Conservation (phyloP, 192 early-diverging fungal species). For the Jimgerdemannia lactiflua region DNA sequence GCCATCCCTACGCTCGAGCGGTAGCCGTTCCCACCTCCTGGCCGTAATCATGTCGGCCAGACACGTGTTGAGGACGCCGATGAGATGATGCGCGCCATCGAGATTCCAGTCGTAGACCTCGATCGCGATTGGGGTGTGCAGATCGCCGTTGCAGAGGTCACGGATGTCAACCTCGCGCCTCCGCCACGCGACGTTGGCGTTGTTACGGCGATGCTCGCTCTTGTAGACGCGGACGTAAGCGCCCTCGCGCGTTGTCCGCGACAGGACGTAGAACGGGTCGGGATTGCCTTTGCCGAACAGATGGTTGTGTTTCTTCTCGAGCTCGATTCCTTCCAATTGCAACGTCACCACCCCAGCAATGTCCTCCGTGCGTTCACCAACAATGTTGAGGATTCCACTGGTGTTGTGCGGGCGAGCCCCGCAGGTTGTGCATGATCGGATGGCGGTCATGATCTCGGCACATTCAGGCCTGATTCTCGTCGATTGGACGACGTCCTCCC, state of each 20-base stretch:
- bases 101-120: conserved; percentile 14
- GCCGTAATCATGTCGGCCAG: neutral
- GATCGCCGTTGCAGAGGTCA: conserved; percentile 7
- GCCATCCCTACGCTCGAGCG: neutral
- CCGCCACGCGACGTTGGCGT: conserved; percentile 4
- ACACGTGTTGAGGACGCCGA: conserved; percentile 3
- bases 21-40: neutral
- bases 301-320: neutral
- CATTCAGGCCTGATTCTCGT: no score
- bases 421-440: neutral
- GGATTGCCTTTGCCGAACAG: conserved; percentile 1
- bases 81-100: conserved; percentile 1
- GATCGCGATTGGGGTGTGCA: conserved; percentile 7
- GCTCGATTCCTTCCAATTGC: conserved; percentile 2
- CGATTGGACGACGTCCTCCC: neutral
- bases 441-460: no score
- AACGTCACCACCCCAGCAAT: conserved; percentile 7
- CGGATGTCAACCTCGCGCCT: conserved; percentile 6
- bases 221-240: conserved; percentile 10
- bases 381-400: conserved; percentile 12
- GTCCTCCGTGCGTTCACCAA: conserved; percentile 8
- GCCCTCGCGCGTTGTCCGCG: conserved; percentile 4
- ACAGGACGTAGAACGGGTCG: conserved; percentile 13
- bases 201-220: conserved; percentile 9
- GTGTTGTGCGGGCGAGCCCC: neutral